Evolutionary conservation across 129 eudicot genomes (phyloP), one percentile per base, ranked within the genome.

Genomic region (Apium graveolens): DNA sequence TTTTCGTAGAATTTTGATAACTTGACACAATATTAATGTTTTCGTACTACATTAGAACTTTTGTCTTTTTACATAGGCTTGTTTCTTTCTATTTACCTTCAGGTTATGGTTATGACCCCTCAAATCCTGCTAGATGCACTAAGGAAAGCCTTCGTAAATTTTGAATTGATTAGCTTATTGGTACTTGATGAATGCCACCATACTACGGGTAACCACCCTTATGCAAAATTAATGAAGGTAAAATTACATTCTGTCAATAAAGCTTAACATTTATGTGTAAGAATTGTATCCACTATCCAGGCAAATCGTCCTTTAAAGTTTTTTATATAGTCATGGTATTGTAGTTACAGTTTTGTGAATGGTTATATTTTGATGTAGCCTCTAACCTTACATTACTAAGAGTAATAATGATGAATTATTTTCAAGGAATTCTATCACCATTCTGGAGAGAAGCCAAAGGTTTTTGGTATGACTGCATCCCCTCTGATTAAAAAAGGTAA

Each of bases 71-170:
- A 74, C 68, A 26, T 18, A 68, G 27, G 46, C 43, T 73, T 73
- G 55, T 75, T 42, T 76, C 37, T n/a, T 21, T 74, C 41, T 16
- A 39, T 21, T 38, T 82, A 70, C 82, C 27, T 74, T 34, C 79
- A 93, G 98, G 88, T 91, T 42, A 76, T 93, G 82, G 90, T 89
- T 51, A 93, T 93, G 98, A 93, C 98, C 65, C 98, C 98, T 73
- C 93, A 91, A 78, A 89, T 93, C 72, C 82, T 91, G 68, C 75
- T 93, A 88, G 94, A 91, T 82, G 88, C 94, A 16, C 85, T 93
- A 75, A 84, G 91, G 88, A 93, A 91, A 37, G 92, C 84, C 7
- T 89, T 84, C 76, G 26, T 93, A 24, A 84, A 81, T 48, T 76
- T 93, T 31, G 90, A 87, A 73, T 73, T 17, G 75, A 79, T 93